Base-by-base conservation (phyloP, 495 filamentous ascomycete species). In the Aspergillus bertholletiae region DNA sequence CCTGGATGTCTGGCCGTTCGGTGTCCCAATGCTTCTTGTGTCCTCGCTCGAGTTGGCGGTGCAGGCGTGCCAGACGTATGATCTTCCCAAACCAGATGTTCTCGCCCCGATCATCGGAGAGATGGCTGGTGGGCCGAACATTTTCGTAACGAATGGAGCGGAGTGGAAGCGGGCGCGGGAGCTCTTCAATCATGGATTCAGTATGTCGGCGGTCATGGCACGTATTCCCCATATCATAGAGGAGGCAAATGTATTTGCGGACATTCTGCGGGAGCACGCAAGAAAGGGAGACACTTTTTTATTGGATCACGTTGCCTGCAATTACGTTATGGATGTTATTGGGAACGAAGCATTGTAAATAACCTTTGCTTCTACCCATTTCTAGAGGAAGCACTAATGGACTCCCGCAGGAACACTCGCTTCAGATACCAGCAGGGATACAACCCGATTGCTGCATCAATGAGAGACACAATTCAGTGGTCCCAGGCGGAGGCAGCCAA, bases 1-100 rank as follows among this genome's bases (percentile, higher is more conserved):
- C 24, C 35, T 54, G 2, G 51, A 54, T 6, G 20, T 46, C 5
- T 46, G 41, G 51, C 51, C 43, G 8, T 47, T 54, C 7, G 35
- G 18, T 2, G 13, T n/a, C 37, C 41, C 28, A 0, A 45, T 46
- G n/a, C 24, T 53, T 6, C 41, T 53, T 7, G 40, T 37, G 11
- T 46, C 40, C 9, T 44, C 51, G n/a, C 51, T 30, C 8, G 39
- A 28, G 0, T 20, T 46, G 2, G 51, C 51, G 7, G 41, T 54
- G 0, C 41, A 54, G 43, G 22, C 41, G 13, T 45, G 22, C 17
- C 41, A 54, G 13, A 54, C 51, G 3, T 27, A 54, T 27, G 40
- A 44, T 11, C 51, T 46, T 4, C 41, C 51, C 15, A 54, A 54
- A 11, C 51, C 51, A 17, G 23, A 30, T 3, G 28, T 18, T 28